These are phyloP conservation scores for Stylonectria norvegica DNA, from an alignment of 2,329 filamentous ascomycete species.

Conservation along the genomic window DNA sequence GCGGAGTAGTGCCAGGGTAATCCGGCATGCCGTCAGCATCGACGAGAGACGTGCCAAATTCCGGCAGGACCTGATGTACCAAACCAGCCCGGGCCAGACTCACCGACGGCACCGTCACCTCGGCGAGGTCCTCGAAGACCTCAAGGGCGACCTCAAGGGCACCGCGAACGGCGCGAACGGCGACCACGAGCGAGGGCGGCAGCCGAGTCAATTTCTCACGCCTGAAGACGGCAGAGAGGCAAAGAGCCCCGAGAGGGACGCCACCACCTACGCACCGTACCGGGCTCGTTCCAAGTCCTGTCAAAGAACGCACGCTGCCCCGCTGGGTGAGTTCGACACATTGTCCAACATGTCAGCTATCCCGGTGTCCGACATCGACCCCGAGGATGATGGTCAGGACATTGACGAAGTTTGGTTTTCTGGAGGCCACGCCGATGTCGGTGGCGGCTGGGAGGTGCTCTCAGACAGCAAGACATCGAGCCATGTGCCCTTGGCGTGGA, in stretches of 20 bases:
- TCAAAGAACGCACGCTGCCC: slow-evolving; percentile 22
- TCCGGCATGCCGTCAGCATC: slow-evolving; percentile 67
- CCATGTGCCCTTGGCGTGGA: slow-evolving; percentile 67
- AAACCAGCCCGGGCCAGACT: slow-evolving; percentile 29
- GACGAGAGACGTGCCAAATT: slow-evolving; percentile 71
- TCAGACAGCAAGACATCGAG: slow-evolving; percentile 59
- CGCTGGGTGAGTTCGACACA: slow-evolving; percentile 21
- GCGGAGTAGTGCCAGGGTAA: slow-evolving; percentile 55
- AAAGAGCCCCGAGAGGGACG: slow-evolving; percentile 9
- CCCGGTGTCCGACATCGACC: slow-evolving; percentile 27
- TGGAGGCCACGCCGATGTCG: slow-evolving; percentile 74
- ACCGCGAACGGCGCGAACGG: background rate
- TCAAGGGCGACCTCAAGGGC: slow-evolving; percentile 13
- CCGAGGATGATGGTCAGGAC: slow-evolving; percentile 58
- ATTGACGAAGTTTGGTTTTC: slow-evolving; percentile 80
- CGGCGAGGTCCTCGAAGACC: slow-evolving; percentile 22
- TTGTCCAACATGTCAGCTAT: slow-evolving; percentile 32
- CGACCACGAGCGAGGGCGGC: slow-evolving; percentile 15
- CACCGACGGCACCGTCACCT: slow-evolving; percentile 21
- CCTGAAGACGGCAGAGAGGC: too few species aligned
- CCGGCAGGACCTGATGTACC: slow-evolving; percentile 65
- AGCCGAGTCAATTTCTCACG: slow-evolving; percentile 8
- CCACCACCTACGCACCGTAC: slow-evolving; percentile 39
- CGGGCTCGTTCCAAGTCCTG: slow-evolving; percentile 39
- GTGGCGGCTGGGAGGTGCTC: slow-evolving; percentile 67